phyloP scores from a whole-genome alignment of 139 green algal species.

The Chlorella sp. region DNA sequence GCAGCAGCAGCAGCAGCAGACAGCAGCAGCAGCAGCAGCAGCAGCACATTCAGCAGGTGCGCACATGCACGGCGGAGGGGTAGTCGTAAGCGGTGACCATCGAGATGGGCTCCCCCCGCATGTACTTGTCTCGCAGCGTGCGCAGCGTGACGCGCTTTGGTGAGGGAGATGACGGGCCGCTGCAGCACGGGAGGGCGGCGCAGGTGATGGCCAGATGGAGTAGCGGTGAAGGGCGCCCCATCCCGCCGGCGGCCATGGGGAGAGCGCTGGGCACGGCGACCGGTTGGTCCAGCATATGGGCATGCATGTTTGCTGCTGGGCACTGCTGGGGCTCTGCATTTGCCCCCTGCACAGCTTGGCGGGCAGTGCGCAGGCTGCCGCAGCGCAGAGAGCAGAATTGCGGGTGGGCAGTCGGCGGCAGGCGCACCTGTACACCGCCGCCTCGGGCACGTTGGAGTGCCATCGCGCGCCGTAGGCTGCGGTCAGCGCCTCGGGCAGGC shows the following conservation, averaged over 20 bases:
- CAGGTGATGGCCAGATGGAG: background rate
- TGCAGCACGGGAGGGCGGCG: background rate
- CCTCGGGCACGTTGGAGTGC: constrained; percentile 28
- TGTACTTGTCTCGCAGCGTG: constrained; percentile 88
- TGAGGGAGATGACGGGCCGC: constrained; percentile 32
- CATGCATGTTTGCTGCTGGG: too few species aligned
- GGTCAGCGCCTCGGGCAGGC: background rate
- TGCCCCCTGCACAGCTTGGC: too few species aligned
- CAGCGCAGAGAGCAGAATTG: too few species aligned
- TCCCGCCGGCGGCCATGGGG: background rate
- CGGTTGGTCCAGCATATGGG: too few species aligned
- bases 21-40: too few species aligned
- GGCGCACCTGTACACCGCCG: constrained; percentile 30
- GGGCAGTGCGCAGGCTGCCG: too few species aligned
- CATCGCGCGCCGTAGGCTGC: background rate
- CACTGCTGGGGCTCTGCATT: too few species aligned
- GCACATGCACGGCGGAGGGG: constrained; percentile 95
- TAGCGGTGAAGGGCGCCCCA: too few species aligned
- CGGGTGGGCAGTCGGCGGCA: too few species aligned
- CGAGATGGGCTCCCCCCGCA: constrained; percentile 75
- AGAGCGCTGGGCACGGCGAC: background rate
- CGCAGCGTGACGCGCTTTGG: constrained; percentile 85
- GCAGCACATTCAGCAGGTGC: background rate
- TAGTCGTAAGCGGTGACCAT: constrained; percentile 99
- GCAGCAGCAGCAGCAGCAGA: too few species aligned